Conservation (phyloP, 2,329 filamentous ascomycete species). For the Xylariaceae sp. region DNA sequence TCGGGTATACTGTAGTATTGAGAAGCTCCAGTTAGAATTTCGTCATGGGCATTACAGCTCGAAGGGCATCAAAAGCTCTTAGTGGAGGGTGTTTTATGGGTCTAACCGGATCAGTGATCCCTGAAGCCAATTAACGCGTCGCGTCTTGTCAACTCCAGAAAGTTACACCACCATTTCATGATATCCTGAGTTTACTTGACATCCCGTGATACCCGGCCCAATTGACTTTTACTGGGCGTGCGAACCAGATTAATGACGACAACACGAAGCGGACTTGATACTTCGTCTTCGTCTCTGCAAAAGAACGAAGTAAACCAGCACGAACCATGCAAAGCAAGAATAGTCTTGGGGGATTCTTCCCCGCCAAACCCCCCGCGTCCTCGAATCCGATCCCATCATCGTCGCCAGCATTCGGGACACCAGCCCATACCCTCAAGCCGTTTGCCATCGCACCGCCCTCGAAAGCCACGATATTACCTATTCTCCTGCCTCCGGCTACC, state of each 20-base stretch:
- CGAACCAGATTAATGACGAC: no score
- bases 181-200: background rate
- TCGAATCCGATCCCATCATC: conserved; percentile 75
- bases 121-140: conserved; percentile 28
- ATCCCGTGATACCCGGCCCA: no score
- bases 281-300: background rate
- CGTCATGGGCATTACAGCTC: no score
- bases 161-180: background rate
- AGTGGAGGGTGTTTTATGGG: background rate
- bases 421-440: conserved; percentile 72
- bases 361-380: conserved; percentile 38
- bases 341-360: conserved; percentile 31
- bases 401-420: conserved; percentile 86
- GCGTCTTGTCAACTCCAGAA: conserved; percentile 24
- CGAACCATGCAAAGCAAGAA: conserved; percentile 28
- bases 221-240: no score
- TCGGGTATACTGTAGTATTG: no score
- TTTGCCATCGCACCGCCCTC: conserved; percentile 50
- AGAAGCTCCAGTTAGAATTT: no score
- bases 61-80: background rate
- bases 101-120: conserved; percentile 11
- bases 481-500: conserved; percentile 82
- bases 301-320: background rate
- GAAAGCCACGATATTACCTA: conserved; percentile 72
- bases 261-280: background rate